phyloP scores from a whole-genome alignment of 2,329 filamentous ascomycete species.

The Magnaporthiopsis rhizophila region DNA sequence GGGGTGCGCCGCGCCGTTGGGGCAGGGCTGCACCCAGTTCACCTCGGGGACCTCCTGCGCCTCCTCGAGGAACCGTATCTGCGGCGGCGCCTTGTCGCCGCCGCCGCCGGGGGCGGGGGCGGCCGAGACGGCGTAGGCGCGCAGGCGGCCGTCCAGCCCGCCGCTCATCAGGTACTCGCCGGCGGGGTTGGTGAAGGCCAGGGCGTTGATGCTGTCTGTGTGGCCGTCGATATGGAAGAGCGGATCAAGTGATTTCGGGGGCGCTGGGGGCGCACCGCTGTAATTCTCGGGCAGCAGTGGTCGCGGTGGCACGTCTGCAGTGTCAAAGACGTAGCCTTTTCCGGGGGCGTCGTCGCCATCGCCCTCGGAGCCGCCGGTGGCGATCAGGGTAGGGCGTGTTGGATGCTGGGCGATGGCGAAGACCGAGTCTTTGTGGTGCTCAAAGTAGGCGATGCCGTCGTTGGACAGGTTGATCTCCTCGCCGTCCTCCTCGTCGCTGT shows the following conservation, averaged over 20 bases:
- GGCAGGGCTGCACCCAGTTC: conserved; percentile 79
- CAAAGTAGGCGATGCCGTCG: conserved; percentile 90
- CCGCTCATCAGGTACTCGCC: conserved; percentile 83
- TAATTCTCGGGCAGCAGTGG: conserved; percentile 73
- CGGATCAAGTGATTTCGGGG: conserved; percentile 48
- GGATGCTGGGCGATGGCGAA: conserved; percentile 96
- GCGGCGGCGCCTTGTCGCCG: conserved; percentile 27
- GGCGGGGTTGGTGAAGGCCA: conserved; percentile 73
- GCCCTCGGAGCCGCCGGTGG: conserved; percentile 71
- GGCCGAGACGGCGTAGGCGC: conserved; percentile 54
- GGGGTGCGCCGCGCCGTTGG: conserved; percentile 53
- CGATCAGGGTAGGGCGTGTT: conserved; percentile 64
- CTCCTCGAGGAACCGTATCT: conserved; percentile 61
- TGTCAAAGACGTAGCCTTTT: conserved; percentile 79
- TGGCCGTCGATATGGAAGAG: conserved; percentile 80
- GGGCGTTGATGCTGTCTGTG: conserved; percentile 80
- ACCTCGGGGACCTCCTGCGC: conserved; percentile 89
- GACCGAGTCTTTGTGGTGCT: conserved; percentile 80
- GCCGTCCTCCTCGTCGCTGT: conserved; percentile 26
- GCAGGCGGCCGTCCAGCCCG: conserved; percentile 77
- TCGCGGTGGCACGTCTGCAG: conserved; percentile 50
- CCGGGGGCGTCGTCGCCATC: conserved; percentile 56
- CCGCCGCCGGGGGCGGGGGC: conserved; percentile 22
- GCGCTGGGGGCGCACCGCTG: conserved; percentile 54
- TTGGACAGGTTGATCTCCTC: conserved; percentile 77